phyloP scores from a whole-genome alignment of 257 asterid species.

The Petunia axillaris region DNA sequence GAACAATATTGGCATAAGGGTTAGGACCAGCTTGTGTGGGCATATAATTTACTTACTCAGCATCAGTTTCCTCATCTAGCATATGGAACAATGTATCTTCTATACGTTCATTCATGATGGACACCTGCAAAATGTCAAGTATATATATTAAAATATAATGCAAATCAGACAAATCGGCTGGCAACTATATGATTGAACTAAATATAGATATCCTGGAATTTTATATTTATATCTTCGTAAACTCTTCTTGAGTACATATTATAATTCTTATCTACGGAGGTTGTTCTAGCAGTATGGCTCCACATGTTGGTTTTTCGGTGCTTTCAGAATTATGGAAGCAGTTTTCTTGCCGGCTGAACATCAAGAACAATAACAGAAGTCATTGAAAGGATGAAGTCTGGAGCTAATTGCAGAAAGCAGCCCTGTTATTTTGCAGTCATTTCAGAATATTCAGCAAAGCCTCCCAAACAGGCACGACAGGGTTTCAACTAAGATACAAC shows the following conservation, averaged over 20 bases:
- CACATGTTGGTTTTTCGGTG: constrained; percentile 12
- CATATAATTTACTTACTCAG: constrained; percentile 66
- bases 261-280: neutral
- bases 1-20: constrained; percentile 10
- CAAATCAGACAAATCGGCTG: constrained; percentile 12
- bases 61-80: constrained; percentile 98
- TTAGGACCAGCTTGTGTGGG: constrained; percentile 11
- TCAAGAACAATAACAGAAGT: constrained; percentile 15
- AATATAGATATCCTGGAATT: constrained; percentile 2
- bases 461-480: neutral
- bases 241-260: neutral
- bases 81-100: constrained; percentile 93
- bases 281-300: constrained; percentile 2
- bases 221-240: constrained; percentile 6
- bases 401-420: neutral
- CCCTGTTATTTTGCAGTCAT: neutral
- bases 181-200: neutral
- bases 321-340: neutral
- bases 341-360: neutral
- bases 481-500: constrained; percentile 2
- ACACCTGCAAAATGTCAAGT: constrained; percentile 52
- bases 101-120: constrained; percentile 79
- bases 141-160: neutral
- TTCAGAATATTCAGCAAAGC: neutral
- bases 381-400: neutral